A percentile compares a stretch with the other conserved stretches of the same genome.
Conservation (phyloP, 306 rosid genomes). For the Quercus parvula region DNA sequence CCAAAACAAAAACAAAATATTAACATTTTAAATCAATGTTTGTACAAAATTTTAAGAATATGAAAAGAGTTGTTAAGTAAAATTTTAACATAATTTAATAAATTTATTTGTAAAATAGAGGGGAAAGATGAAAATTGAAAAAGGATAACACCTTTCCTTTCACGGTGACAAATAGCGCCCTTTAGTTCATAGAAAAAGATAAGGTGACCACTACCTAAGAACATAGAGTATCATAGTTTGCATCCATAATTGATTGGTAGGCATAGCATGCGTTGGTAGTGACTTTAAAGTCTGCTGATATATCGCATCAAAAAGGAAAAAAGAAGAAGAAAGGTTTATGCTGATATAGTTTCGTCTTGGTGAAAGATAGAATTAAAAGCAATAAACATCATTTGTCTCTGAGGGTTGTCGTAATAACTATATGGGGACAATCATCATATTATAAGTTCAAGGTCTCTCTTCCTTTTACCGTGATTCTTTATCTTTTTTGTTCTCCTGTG, state of each 20-base stretch:
- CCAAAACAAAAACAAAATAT: no score
- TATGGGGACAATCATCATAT: not conserved
- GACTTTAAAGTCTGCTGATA: not conserved
- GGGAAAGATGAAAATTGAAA: no score
- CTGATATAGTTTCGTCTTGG: not conserved
- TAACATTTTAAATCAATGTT: no score
- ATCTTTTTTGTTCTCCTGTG: not conserved
- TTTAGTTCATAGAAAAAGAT: no score
- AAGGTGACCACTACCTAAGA: no score
- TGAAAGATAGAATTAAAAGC: not conserved
- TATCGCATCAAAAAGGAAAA: no score
- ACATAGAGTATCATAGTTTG: no score
- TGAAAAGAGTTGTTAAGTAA: not conserved
- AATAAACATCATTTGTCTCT: conserved; percentile 3
- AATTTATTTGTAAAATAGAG: no score
- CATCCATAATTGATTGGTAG: not conserved
- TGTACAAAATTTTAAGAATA: not conserved
- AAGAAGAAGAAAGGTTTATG: not conserved
- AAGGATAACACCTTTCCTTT: no score
- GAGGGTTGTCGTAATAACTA: conserved; percentile 2
- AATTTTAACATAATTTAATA: not conserved
- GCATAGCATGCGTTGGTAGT: not conserved
- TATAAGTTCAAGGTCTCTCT: not conserved
- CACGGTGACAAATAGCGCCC: no score
- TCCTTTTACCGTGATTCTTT: not conserved